phyloP scores from a whole-genome alignment of 768 basidiomycete genomes.

The Erythrobasidium yunnanense region DNA sequence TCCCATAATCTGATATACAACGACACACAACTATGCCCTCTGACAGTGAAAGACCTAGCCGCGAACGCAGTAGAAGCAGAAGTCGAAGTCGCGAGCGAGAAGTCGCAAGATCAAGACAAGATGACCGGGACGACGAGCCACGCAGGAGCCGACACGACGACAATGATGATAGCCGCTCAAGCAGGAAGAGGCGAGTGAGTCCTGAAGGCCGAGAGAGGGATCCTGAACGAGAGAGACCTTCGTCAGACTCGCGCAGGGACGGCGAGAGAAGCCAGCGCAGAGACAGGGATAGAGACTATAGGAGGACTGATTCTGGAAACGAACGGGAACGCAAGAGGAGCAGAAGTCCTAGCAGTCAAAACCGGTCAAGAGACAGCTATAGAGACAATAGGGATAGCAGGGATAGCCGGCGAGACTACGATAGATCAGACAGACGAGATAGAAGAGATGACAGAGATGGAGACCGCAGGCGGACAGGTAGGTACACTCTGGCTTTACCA shows the following conservation, averaged over 20 bases:
- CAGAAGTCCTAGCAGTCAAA: too few species aligned
- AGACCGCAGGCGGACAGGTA: background rate
- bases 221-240: background rate
- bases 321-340: background rate
- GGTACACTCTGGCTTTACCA: too few species aligned
- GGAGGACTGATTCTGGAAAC: background rate
- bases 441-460: background rate
- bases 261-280: background rate
- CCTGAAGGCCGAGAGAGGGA: conserved; percentile 16
- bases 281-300: conserved; percentile 7
- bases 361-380: too few species aligned
- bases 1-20: too few species aligned
- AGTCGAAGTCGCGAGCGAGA: background rate
- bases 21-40: too few species aligned
- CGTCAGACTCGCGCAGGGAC: background rate
- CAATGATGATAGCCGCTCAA: background rate
- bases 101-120: background rate
- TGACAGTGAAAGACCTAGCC: too few species aligned
- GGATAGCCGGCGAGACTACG: background rate
- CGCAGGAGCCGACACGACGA: background rate
- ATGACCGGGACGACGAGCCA: background rate
- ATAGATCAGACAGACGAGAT: background rate
- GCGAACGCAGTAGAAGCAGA: too few species aligned
- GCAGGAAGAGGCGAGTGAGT: background rate
- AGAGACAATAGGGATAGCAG: background rate